phyloP scores from a whole-genome alignment of 1,284 basidiomycete genomes.

The Coniferiporia sulphurascens region DNA sequence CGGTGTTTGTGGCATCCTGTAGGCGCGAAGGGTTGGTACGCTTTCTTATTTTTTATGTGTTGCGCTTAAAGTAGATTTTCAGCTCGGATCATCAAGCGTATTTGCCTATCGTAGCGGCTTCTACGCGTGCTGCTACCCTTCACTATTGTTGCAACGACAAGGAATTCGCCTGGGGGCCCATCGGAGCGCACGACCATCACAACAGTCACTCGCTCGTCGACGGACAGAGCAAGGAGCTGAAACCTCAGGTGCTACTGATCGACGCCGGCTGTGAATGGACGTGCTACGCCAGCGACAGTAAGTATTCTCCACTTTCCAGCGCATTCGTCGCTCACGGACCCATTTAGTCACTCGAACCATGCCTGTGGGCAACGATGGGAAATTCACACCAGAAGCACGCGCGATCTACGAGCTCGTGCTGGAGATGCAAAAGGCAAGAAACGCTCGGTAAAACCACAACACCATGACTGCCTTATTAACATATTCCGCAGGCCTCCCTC shows the following conservation, averaged over 20 bases:
- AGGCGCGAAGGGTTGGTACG: slow-evolving; percentile 69
- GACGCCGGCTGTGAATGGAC: slow-evolving; percentile 91
- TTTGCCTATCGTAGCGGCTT: slow-evolving; percentile 83
- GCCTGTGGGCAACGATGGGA: slow-evolving; percentile 85
- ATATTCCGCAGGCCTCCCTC: slow-evolving; percentile 52
- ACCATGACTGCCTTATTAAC: not conserved
- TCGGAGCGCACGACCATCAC: slow-evolving; percentile 48
- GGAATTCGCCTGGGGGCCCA: slow-evolving; percentile 75
- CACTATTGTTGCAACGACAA: slow-evolving; percentile 88
- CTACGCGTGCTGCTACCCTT: slow-evolving; percentile 77
- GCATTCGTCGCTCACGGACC: not conserved
- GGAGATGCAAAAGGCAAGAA: slow-evolving; percentile 74
- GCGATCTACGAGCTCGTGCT: slow-evolving; percentile 83
- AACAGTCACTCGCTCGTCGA: slow-evolving; percentile 43
- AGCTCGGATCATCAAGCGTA: slow-evolving; percentile 87
- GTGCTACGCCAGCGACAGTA: slow-evolving; percentile 74
- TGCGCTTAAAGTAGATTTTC: not conserved
- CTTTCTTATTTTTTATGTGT: not conserved
- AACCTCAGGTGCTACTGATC: slow-evolving; percentile 81
- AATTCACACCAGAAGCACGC: slow-evolving; percentile 72
- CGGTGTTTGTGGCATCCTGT: slow-evolving; percentile 85
- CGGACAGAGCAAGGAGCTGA: slow-evolving; percentile 35
- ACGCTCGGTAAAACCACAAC: not conserved
- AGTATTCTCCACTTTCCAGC: slow-evolving; percentile 22
- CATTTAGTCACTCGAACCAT: slow-evolving; percentile 68